These are phyloP conservation scores for Euryodendron excelsum DNA, from an alignment of 148 eudicot species.

Conservation along the genomic window DNA sequence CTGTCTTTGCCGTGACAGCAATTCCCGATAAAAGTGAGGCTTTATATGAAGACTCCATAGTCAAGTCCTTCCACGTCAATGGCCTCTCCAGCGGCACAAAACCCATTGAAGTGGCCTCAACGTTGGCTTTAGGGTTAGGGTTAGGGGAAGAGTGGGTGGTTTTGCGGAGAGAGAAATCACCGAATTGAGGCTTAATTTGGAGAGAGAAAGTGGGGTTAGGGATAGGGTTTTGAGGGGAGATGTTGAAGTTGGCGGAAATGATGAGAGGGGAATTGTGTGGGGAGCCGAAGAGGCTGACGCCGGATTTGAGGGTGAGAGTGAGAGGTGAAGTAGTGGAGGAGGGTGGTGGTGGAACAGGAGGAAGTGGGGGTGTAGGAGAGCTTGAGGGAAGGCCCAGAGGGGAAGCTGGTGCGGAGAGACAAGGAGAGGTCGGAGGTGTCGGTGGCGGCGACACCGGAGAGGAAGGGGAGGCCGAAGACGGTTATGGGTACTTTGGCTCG, in stretches of 20 bases:
- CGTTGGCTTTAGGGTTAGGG: neutral
- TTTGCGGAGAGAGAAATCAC: conserved; percentile 75
- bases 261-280: conserved; percentile 66
- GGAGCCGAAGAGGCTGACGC: conserved; percentile 69
- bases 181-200: conserved; percentile 69
- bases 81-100: conserved; percentile 38
- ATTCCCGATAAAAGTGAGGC: conserved; percentile 56
- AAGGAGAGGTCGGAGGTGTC: conserved; percentile 72
- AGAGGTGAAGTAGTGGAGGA: conserved; percentile 31
- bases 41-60: conserved; percentile 14
- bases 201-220: conserved; percentile 62
- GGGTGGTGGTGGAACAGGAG: conserved; percentile 26
- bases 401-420: conserved; percentile 71
- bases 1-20: conserved; percentile 58
- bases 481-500: conserved; percentile 79
- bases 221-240: conserved; percentile 35
- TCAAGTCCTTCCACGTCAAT: conserved; percentile 41
- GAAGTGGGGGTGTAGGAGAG: conserved; percentile 64
- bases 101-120: conserved; percentile 24
- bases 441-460: conserved; percentile 61
- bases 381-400: conserved; percentile 71
- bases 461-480: conserved; percentile 64
- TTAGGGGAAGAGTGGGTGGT: conserved; percentile 22
- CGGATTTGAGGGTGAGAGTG: conserved; percentile 68
- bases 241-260: conserved; percentile 60